phyloP scores from a whole-genome alignment of 805 yeast species.

The Candida maesae region DNA sequence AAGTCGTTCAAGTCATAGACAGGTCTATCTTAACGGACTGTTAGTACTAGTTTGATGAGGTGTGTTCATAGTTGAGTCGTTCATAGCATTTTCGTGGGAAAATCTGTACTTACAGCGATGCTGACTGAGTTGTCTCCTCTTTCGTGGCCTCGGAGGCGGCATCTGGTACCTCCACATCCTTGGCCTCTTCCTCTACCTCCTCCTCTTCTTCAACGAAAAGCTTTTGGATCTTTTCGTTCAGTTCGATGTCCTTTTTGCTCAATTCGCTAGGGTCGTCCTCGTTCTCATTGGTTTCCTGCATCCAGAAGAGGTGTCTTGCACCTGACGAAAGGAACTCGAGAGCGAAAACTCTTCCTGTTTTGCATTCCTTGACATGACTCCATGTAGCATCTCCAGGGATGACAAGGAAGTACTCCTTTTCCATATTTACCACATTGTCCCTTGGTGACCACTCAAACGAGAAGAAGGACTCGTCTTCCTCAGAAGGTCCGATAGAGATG shows the following conservation, averaged over 20 bases:
- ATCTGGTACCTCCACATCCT: constrained; percentile 21
- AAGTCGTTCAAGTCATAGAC: constrained; percentile 21
- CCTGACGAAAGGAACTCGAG: constrained; percentile 62
- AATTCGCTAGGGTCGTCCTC: constrained; percentile 56
- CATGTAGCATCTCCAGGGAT: constrained; percentile 86
- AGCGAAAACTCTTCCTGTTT: constrained; percentile 73
- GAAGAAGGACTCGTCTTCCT: constrained; percentile 69
- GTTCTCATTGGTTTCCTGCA: constrained; percentile 66
- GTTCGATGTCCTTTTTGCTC: constrained; percentile 53
- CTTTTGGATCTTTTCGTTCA: constrained; percentile 45
- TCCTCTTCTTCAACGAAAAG: constrained; percentile 42
- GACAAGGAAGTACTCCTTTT: constrained; percentile 61
- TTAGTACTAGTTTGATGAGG: too few relatives aligned
- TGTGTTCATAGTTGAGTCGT: too few relatives aligned
- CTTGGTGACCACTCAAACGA: constrained; percentile 74
- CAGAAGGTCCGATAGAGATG: constrained; percentile 54
- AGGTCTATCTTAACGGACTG: constrained; percentile 15
- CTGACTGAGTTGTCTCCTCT: constrained; percentile 7
- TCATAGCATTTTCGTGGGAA: background rate
- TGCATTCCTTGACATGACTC: constrained; percentile 64
- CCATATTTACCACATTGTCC: constrained; percentile 40
- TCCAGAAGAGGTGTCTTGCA: constrained; percentile 57
- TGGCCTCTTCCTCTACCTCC: constrained; percentile 33
- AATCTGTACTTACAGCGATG: constrained; percentile 14
- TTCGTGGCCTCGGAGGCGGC: constrained; percentile 2